Evolutionary conservation across 2,329 filamentous ascomycete genomes (phyloP).

Genomic region (Apiospora hydei): DNA sequence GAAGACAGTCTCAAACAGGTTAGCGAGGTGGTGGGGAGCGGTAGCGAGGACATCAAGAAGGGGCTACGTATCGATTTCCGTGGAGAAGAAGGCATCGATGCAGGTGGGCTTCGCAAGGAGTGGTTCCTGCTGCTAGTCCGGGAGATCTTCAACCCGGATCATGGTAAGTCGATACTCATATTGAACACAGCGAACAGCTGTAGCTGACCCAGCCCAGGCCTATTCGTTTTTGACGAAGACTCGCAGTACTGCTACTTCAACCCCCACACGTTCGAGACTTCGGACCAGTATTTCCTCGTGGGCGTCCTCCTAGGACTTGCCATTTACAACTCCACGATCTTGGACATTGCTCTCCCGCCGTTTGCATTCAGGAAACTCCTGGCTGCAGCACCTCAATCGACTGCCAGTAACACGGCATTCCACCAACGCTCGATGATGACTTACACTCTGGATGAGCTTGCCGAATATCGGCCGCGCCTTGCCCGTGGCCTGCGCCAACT

Average conservation of each 20-base stretch:
- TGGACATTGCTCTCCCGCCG: conserved; percentile 86
- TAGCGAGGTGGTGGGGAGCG: conserved; percentile 82
- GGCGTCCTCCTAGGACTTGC: conserved; percentile 87
- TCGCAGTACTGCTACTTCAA: conserved; percentile 95
- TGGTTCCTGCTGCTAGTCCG: conserved; percentile 91
- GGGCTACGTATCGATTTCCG: conserved; percentile 83
- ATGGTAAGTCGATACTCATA: conserved; percentile 65
- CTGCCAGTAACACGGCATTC: conserved; percentile 56
- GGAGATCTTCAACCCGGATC: conserved; percentile 89
- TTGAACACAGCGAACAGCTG: conserved; percentile 14
- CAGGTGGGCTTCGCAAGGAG: conserved; percentile 88
- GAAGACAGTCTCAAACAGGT: conserved; percentile 88
- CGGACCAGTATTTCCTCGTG: conserved; percentile 90
- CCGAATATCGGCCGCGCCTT: conserved; percentile 79
- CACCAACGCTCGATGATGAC: conserved; percentile 69
- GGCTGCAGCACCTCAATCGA: conserved; percentile 72
- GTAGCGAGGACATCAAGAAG: conserved; percentile 89
- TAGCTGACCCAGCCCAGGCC: conserved; percentile 58
- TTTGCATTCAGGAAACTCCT: conserved; percentile 91
- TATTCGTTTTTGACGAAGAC: conserved; percentile 92
- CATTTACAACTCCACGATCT: conserved; percentile 93
- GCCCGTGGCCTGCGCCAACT: conserved; percentile 79
- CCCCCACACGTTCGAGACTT: conserved; percentile 85
- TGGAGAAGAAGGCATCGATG: conserved; percentile 91
- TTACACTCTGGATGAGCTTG: conserved; percentile 82